Evolutionary conservation across 305 asterid genomes (phyloP).

Genomic region (Fraxinus baroniana): DNA sequence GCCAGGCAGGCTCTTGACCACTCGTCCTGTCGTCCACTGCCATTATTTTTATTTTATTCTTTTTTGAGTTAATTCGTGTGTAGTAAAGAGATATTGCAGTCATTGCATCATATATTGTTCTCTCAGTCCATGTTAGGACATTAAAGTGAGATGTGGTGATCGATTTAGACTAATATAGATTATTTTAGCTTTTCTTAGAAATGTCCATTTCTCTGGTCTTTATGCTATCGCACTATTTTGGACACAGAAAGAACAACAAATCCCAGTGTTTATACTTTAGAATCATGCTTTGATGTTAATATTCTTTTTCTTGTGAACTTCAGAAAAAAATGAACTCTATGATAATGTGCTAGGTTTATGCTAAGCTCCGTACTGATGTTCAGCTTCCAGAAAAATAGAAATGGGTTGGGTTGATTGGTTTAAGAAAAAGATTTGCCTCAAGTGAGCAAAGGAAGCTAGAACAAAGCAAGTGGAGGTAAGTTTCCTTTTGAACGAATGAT

Average conservation of each 20-base stretch:
- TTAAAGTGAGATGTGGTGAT: not conserved
- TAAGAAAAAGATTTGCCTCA: constrained; percentile 41
- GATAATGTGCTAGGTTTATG: not conserved
- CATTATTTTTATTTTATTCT: not conserved
- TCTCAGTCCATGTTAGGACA: not conserved
- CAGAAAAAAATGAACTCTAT: not conserved
- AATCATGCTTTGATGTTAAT: not conserved
- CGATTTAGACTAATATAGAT: not conserved
- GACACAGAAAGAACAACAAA: no score
- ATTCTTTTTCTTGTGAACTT: not conserved
- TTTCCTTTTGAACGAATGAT: not conserved
- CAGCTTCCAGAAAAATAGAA: constrained; percentile 9
- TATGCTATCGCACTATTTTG: not conserved
- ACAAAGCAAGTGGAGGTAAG: constrained; percentile 37
- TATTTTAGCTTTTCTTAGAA: not conserved
- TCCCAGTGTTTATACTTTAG: not conserved
- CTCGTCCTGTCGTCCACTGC: not conserved
- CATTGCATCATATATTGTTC: not conserved
- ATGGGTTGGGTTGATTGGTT: constrained; percentile 63
- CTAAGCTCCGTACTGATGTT: constrained; percentile 5
- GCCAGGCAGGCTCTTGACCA: not conserved
- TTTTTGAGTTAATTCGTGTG: not conserved
- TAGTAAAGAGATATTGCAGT: not conserved
- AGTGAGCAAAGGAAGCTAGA: constrained; percentile 36
- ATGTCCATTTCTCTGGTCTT: not conserved